Base-by-base conservation (phyloP, 495 filamentous ascomycete species). In the Pyrenopolyporus hunteri region DNA sequence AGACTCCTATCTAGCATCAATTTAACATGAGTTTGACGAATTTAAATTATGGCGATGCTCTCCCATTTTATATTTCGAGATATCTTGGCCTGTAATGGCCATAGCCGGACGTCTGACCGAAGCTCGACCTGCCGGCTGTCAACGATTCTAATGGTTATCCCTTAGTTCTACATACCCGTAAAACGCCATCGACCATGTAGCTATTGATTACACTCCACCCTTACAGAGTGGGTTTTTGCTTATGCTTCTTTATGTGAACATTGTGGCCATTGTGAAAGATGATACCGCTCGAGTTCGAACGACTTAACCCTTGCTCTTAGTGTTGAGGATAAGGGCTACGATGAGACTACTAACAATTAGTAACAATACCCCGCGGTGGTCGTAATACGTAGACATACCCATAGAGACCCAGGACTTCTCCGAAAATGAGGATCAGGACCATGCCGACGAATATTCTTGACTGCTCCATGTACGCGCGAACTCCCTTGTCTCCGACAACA, bases 341-440 rank as follows among this genome's bases (percentile, higher is more conserved):
- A 81, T 81, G 39, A 81, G 78, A 46, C 72, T 74, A 39, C 9
- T 2, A 7, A 35, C 1, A 10, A 35, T 71, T 54, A 73, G 70
- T n/a, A 50, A 33, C 9, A 7, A 20, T 26, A 23, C 3, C 9
- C 1, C 3, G 8, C 3, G 1, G 19, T n/a, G 36, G n/a, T 4
- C 1, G 28, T 33, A 32, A 29, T 29, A 43, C 4, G 3, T 37
- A 10, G 57, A 80, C 89, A 63, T 83, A 95, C 89, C 95, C 95
- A 70, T 99, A 99, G 33, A 99, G 87, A 66, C 94, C 94, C 63
- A 99, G 74, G 16, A 99, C 94, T 81, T 99, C 94, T 43, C 90
- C 93, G 71, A 98, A 98, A 84, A 98, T 98, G 64, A 98, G 82
- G 59, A 98, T 97, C 66, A 98, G 74, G 54, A 98, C 93, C 94